These are phyloP conservation scores for Hortiboletus campestris DNA, from an alignment of 768 basidiomycete species.

Conservation along the genomic window DNA sequence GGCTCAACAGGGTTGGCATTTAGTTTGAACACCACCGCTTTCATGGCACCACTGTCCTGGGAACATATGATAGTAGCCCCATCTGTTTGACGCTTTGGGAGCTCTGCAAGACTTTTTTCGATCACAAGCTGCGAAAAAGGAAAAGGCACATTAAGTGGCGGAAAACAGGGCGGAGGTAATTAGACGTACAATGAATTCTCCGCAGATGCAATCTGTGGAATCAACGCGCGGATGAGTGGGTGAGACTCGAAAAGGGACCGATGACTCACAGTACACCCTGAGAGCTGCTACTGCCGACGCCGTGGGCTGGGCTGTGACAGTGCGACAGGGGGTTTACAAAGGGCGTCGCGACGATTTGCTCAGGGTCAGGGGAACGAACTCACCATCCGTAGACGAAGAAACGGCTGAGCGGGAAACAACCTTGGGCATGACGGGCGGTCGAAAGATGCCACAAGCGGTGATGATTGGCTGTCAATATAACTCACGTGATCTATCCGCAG, in stretches of 20 bases:
- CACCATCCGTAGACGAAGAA: slow-evolving; percentile 85
- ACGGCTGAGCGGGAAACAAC: slow-evolving; percentile 87
- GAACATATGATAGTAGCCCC: slow-evolving; percentile 77
- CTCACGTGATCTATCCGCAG: slow-evolving; percentile 29
- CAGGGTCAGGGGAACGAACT: slow-evolving; percentile 12
- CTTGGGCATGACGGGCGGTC: slow-evolving; percentile 68
- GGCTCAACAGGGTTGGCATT: slow-evolving; percentile 71
- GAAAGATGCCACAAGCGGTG: neutral
- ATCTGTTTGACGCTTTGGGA: slow-evolving; percentile 76
- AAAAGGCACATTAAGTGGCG: neutral
- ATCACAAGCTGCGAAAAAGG: slow-evolving; percentile 62
- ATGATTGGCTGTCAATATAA: slow-evolving; percentile 6
- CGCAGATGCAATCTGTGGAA: slow-evolving; percentile 75
- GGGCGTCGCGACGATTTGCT: neutral
- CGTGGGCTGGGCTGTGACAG: slow-evolving; percentile 64
- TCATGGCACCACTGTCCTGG: slow-evolving; percentile 54
- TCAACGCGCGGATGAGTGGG: slow-evolving; percentile 13
- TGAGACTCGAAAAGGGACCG: slow-evolving; percentile 5
- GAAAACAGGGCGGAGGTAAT: neutral
- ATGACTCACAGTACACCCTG: slow-evolving; percentile 73
- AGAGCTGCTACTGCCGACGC: slow-evolving; percentile 75
- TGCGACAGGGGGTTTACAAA: neutral
- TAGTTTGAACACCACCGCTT: slow-evolving; percentile 80
- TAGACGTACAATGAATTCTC: slow-evolving; percentile 77
- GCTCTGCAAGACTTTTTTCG: slow-evolving; percentile 65